These are phyloP conservation scores for Candida tammaniensis DNA, from an alignment of 805 yeast genomes.

Conservation along the genomic window DNA sequence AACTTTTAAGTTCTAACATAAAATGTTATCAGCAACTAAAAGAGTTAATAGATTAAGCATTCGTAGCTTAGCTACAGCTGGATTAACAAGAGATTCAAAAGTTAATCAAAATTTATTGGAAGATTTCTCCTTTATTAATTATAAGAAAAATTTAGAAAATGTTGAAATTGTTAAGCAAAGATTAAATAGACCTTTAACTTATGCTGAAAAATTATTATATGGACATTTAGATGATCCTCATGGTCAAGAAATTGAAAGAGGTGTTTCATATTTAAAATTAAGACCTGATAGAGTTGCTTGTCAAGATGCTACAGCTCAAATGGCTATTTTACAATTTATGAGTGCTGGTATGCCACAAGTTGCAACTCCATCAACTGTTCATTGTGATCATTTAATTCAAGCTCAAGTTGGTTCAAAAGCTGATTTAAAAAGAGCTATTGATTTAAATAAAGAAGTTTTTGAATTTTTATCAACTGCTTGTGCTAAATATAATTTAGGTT, in stretches of 20 bases:
- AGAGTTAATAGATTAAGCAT: slow-evolving; percentile 24
- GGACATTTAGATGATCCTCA: slow-evolving; percentile 94
- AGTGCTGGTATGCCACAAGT: slow-evolving; percentile 89
- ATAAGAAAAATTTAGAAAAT: slow-evolving; percentile 87
- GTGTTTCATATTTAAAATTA: slow-evolving; percentile 85
- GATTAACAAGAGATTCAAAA: slow-evolving; percentile 63
- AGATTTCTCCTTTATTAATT: slow-evolving; percentile 81
- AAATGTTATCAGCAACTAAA: slow-evolving; percentile 44
- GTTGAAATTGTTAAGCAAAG: slow-evolving; percentile 80
- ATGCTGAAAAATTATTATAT: slow-evolving; percentile 92
- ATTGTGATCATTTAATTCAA: slow-evolving; percentile 96
- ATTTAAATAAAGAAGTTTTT: slow-evolving; percentile 89
- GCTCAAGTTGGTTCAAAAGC: slow-evolving; percentile 88
- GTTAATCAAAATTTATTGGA: slow-evolving; percentile 80
- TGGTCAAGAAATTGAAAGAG: slow-evolving; percentile 80
- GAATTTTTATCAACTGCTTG: slow-evolving; percentile 88
- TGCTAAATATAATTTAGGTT: slow-evolving; percentile 93
- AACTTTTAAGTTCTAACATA: too few species aligned
- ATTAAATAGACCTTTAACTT: slow-evolving; percentile 84
- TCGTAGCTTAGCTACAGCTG: slow-evolving; percentile 54
- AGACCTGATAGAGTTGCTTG: slow-evolving; percentile 98
- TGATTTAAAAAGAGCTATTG: slow-evolving; percentile 84
- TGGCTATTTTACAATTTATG: slow-evolving; percentile 96
- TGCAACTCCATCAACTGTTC: slow-evolving; percentile 94
- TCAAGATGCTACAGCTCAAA: slow-evolving; percentile 99